Evolutionary conservation across 2,329 filamentous ascomycete species (phyloP).

Genomic region (Sphaerulina vaccinii): DNA sequence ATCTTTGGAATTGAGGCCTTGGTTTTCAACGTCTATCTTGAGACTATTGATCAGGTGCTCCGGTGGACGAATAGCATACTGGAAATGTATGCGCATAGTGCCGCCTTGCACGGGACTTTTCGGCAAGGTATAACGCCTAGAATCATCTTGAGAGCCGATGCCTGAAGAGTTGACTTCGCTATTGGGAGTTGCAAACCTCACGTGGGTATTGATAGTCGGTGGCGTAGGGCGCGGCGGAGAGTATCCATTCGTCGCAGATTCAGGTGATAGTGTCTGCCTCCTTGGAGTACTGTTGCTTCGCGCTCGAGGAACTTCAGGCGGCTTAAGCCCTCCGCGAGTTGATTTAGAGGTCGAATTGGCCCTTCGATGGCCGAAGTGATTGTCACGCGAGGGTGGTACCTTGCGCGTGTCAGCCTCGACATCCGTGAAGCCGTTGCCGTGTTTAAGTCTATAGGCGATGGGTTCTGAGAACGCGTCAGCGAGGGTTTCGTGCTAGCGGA

Average conservation of each 20-base stretch:
- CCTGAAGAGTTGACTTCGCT: neutral
- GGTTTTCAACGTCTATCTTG: neutral
- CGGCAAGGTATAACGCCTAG: neutral
- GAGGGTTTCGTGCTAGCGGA: no score
- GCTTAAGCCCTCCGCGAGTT: neutral
- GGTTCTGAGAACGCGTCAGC: neutral
- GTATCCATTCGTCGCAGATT: neutral
- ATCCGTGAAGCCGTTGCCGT: neutral
- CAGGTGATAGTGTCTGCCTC: neutral
- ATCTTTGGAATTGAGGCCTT: neutral
- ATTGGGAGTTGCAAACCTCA: no score
- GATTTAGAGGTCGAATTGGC: constrained; percentile 2
- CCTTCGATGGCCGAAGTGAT: neutral
- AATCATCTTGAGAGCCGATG: neutral
- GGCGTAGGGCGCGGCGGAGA: neutral
- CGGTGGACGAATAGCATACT: constrained; percentile 1
- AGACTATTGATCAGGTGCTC: neutral
- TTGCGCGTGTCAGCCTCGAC: constrained; percentile 5
- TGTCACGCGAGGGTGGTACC: neutral
- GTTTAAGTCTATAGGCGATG: constrained; percentile 2
- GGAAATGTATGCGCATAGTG: constrained; percentile 3
- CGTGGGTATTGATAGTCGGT: neutral
- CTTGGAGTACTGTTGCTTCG: constrained; percentile 1
- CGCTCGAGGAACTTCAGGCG: neutral
- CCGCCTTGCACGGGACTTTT: neutral